Evolutionary conservation across 2,329 filamentous ascomycete genomes (phyloP).

Genomic region (Neurospora sp.): DNA sequence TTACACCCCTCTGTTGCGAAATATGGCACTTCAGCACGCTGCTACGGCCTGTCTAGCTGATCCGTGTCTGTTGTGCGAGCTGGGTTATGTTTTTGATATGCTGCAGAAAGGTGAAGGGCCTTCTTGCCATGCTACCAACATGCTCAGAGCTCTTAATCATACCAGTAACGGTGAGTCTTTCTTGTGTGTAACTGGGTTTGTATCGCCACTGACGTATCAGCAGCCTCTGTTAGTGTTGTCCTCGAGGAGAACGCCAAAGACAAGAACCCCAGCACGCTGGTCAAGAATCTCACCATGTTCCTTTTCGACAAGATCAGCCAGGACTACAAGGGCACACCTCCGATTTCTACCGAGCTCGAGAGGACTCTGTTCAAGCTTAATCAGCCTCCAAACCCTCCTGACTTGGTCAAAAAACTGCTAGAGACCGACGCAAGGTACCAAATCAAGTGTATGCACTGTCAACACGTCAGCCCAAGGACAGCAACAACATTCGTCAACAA

Average conservation of each 20-base stretch:
- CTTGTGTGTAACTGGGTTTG: not conserved
- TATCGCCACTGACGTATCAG: not conserved
- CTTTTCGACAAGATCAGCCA: constrained; percentile 69
- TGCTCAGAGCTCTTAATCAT: constrained; percentile 79
- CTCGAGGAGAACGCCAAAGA: constrained; percentile 74
- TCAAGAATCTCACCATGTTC: constrained; percentile 80
- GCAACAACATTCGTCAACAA: constrained; percentile 78
- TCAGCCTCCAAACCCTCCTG: constrained; percentile 15
- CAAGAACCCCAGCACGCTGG: constrained; percentile 65
- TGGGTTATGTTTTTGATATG: constrained; percentile 97
- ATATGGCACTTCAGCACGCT: constrained; percentile 79
- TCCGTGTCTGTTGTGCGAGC: constrained; percentile 79
- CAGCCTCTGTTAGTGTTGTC: constrained; percentile 55
- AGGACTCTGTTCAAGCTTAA: constrained; percentile 35
- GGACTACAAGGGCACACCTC: constrained; percentile 62
- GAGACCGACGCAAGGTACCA: constrained; percentile 60
- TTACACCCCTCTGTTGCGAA: constrained; percentile 80
- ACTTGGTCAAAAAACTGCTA: constrained; percentile 35
- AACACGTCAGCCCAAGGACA: constrained; percentile 72
- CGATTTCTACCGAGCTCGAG: constrained; percentile 56
- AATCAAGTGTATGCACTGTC: constrained; percentile 79
- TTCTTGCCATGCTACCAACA: constrained; percentile 92
- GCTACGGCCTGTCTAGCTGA: constrained; percentile 76
- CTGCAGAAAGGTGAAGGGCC: constrained; percentile 88
- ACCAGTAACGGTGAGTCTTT: constrained; percentile 43